A percentile compares a stretch with the other conserved stretches of the same genome.
These are phyloP conservation scores for Quercus variabilis DNA, from an alignment of 306 rosid species.

Conservation along the genomic window DNA sequence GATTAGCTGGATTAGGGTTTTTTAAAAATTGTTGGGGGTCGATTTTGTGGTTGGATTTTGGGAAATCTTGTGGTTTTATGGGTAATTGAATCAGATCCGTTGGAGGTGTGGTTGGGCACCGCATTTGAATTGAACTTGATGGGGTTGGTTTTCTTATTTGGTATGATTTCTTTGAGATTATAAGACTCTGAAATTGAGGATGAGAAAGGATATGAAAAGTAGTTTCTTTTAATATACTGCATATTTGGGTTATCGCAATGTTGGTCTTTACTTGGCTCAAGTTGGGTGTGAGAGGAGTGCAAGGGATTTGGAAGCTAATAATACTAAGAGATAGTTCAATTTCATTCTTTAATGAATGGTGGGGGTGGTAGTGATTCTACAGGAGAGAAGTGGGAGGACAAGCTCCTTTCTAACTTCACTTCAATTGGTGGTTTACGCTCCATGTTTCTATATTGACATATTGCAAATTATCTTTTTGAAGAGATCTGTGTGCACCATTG, in stretches of 20 bases:
- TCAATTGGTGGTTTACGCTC: background rate
- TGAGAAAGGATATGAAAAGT: background rate
- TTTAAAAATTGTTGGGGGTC: background rate
- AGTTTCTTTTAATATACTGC: background rate
- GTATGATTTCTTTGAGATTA: background rate
- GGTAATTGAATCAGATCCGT: slow-evolving; percentile 19
- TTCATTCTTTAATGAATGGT: background rate
- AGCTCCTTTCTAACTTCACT: background rate
- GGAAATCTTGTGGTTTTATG: background rate
- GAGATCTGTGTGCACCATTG: background rate
- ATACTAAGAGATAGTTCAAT: background rate
- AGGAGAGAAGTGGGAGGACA: background rate
- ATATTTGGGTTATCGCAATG: background rate
- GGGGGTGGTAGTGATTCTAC: background rate
- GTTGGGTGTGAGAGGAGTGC: background rate
- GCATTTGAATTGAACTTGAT: background rate
- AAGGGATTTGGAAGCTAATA: no score
- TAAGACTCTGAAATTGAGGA: background rate
- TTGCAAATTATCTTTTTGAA: background rate
- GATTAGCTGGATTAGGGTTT: slow-evolving; percentile 21
- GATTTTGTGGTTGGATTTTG: slow-evolving; percentile 25
- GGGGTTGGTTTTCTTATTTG: background rate
- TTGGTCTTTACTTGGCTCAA: background rate
- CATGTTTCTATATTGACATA: background rate
- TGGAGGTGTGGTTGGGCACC: no score